Conservation (phyloP, 805 yeast genomes). For the Starmerella apicola region DNA sequence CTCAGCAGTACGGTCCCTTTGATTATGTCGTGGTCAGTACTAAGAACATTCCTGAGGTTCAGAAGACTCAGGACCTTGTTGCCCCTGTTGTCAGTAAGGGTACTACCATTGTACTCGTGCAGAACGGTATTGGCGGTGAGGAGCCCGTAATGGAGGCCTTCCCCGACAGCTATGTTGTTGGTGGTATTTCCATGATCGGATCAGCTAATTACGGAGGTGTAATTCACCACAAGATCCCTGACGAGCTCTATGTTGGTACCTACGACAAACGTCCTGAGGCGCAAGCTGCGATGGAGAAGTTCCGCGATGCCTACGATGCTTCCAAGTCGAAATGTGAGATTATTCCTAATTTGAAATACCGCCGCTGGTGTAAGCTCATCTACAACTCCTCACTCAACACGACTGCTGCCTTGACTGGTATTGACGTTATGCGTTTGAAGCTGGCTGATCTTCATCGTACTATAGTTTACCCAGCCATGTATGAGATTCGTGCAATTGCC, state of each 20-base stretch:
- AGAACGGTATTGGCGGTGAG: constrained; percentile 56
- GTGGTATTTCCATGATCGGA: constrained; percentile 55
- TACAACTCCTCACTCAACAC: constrained; percentile 62
- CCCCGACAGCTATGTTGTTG: constrained; percentile 40
- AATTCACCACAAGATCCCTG: constrained; percentile 41
- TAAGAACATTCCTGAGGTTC: constrained; percentile 55
- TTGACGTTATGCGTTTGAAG: constrained; percentile 46
- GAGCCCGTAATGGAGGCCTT: constrained; percentile 40
- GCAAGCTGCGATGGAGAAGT: constrained; percentile 31
- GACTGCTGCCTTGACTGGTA: constrained; percentile 43
- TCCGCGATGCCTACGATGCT: constrained; percentile 36
- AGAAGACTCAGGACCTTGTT: constrained; percentile 39
- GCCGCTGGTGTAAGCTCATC: constrained; percentile 55
- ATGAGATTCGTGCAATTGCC: constrained; percentile 53
- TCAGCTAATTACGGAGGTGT: constrained; percentile 42
- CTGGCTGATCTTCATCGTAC: constrained; percentile 33
- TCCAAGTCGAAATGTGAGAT: constrained; percentile 32
- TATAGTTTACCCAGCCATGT: constrained; percentile 48
- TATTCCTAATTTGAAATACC: constrained; percentile 36
- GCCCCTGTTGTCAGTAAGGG: constrained; percentile 38
- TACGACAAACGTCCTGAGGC: constrained; percentile 33
- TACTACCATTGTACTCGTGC: constrained; percentile 45
- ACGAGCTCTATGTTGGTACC: constrained; percentile 40
- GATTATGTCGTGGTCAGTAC: constrained; percentile 52
- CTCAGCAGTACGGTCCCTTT: constrained; percentile 32